phyloP scores from a whole-genome alignment of 108 stramenopile species.

The Aurantiochytrium sp. region DNA sequence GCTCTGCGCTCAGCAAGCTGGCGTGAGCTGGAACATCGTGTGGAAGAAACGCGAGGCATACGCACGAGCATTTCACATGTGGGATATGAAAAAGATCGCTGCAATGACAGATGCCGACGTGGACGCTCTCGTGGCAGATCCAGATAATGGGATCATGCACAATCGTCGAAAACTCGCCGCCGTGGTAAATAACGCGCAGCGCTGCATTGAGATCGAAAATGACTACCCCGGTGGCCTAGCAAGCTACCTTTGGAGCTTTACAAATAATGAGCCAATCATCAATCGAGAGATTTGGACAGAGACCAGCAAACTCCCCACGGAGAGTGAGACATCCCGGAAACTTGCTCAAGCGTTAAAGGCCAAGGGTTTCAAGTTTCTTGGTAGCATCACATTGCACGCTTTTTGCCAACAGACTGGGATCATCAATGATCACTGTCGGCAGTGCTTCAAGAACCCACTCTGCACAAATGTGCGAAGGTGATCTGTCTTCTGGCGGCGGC shows the following conservation, averaged over 20 bases:
- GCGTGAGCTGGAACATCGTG: not conserved
- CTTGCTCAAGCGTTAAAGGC: not conserved
- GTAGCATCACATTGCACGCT: not conserved
- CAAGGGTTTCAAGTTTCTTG: conserved; percentile 6
- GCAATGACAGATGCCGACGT: not conserved
- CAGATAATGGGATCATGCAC: not conserved
- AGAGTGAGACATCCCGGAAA: not conserved
- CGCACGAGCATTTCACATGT: not conserved
- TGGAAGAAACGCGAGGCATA: not conserved
- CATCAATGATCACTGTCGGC: conserved; percentile 4
- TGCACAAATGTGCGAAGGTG: no score
- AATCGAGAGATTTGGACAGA: not conserved
- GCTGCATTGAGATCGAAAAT: not conserved
- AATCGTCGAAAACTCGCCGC: not conserved
- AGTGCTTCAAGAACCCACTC: conserved; percentile 8
- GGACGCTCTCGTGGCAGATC: not conserved
- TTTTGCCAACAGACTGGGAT: not conserved
- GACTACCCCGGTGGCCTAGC: not conserved
- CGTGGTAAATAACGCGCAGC: not conserved
- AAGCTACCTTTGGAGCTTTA: not conserved
- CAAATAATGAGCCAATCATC: not conserved
- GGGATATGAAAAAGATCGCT: not conserved
- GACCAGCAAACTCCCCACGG: not conserved
- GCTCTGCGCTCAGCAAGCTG: conserved; percentile 3
- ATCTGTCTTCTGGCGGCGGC: no score